These are phyloP conservation scores for Nasturtium officinale DNA, from an alignment of 345 rosid species.

Conservation along the genomic window DNA sequence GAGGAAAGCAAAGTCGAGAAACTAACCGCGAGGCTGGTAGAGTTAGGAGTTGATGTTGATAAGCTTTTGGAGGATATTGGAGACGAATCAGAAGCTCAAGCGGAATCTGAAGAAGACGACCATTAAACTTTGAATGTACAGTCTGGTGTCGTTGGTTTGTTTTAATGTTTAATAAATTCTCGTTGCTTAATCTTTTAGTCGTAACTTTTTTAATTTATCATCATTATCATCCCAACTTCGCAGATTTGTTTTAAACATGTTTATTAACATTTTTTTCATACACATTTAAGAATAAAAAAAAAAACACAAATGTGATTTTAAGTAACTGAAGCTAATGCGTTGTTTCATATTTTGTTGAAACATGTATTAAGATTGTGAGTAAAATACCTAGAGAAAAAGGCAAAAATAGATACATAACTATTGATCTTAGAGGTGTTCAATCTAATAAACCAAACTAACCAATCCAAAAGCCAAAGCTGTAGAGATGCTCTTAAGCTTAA, in stretches of 20 bases:
- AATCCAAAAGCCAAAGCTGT: too few species aligned
- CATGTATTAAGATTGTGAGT: too few species aligned
- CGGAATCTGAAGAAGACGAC: slow-evolving; percentile 64
- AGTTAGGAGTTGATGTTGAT: slow-evolving; percentile 89
- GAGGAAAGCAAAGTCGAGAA: slow-evolving; percentile 96
- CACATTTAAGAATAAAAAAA: slow-evolving; percentile 3
- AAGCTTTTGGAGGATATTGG: slow-evolving; percentile 86
- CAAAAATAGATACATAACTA: background rate
- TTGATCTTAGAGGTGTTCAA: background rate
- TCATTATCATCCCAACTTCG: slow-evolving; percentile 5
- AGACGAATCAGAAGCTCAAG: slow-evolving; percentile 77
- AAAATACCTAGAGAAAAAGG: too few species aligned
- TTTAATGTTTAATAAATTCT: background rate
- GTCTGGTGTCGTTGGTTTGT: slow-evolving; percentile 12
- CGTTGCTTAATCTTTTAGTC: slow-evolving; percentile 6
- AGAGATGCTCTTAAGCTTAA: background rate
- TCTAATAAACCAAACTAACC: background rate
- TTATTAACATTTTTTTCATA: background rate
- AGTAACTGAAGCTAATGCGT: background rate
- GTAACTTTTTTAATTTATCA: background rate
- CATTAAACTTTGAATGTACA: slow-evolving; percentile 48
- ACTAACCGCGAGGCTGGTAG: slow-evolving; percentile 67
- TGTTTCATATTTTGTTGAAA: background rate
- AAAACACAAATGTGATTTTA: background rate
- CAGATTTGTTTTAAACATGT: background rate